These are phyloP conservation scores for Xylaria sp. DNA, from an alignment of 2,329 filamentous ascomycete species.

Conservation along the genomic window DNA sequence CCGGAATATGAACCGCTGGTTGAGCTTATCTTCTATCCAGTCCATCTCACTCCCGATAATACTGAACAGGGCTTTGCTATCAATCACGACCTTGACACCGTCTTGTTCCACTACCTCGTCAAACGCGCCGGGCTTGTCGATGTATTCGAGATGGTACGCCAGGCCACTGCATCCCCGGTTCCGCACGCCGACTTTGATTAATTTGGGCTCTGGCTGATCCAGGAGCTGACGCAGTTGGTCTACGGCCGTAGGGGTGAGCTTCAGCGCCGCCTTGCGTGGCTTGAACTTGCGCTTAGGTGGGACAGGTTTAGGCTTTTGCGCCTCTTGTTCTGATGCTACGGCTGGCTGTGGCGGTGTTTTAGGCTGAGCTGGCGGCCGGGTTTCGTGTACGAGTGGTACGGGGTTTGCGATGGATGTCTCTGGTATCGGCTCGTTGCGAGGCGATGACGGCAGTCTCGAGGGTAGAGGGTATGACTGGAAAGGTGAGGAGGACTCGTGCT, in stretches of 20 bases:
- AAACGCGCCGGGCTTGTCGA: conserved; percentile 87
- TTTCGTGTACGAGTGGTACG: conserved; percentile 65
- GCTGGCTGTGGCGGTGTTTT: conserved; percentile 42
- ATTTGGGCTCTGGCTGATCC: conserved; percentile 86
- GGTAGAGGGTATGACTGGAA: conserved; percentile 66
- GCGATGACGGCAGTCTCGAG: conserved; percentile 54
- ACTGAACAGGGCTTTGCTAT: conserved; percentile 96
- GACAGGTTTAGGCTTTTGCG: conserved; percentile 72
- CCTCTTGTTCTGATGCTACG: conserved; percentile 70
- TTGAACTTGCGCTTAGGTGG: conserved; percentile 75
- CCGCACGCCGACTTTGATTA: conserved; percentile 93
- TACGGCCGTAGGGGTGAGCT: conserved; percentile 82
- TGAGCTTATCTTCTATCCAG: conserved; percentile 96
- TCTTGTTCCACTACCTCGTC: conserved; percentile 96
- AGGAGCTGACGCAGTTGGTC: conserved; percentile 81
- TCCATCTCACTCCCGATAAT: conserved; percentile 99
- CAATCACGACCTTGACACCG: conserved; percentile 93
- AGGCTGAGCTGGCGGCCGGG: conserved; percentile 55
- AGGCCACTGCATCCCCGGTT: conserved; percentile 95
- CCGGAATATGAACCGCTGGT: conserved; percentile 89
- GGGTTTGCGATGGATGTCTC: conserved; percentile 62
- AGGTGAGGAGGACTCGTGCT: conserved; percentile 48
- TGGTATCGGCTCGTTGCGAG: conserved; percentile 57
- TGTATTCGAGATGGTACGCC: conserved; percentile 93
- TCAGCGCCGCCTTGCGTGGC: conserved; percentile 91